These are phyloP conservation scores for Heimioporus sp. DNA, from an alignment of 768 basidiomycete species.

Conservation along the genomic window DNA sequence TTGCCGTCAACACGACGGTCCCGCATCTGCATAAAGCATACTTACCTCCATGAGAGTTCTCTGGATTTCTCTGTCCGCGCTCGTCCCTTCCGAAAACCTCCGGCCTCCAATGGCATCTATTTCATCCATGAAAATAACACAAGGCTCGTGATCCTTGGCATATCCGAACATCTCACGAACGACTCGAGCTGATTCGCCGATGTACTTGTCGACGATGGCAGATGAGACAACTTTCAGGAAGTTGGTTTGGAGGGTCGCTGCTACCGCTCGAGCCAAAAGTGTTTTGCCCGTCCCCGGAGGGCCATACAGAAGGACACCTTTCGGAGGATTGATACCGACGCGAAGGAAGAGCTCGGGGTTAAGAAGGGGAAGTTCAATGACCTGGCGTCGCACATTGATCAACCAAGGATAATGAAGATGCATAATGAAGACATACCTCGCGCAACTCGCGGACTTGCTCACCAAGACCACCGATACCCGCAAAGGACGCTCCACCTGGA, in stretches of 20 bases:
- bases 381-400: slow-evolving; percentile 40
- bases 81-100: slow-evolving; percentile 91
- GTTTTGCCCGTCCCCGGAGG: slow-evolving; percentile 98
- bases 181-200: slow-evolving; percentile 94
- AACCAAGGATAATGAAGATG: neutral
- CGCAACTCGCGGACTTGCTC: slow-evolving; percentile 97
- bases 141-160: slow-evolving; percentile 96
- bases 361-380: slow-evolving; percentile 93
- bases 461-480: slow-evolving; percentile 92
- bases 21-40: neutral
- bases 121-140: slow-evolving; percentile 98
- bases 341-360: slow-evolving; percentile 92
- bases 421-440: slow-evolving; percentile 56
- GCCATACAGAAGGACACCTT: slow-evolving; percentile 94
- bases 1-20: neutral
- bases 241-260: slow-evolving; percentile 93
- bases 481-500: slow-evolving; percentile 92
- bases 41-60: slow-evolving; percentile 94
- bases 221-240: slow-evolving; percentile 99
- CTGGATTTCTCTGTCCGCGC: slow-evolving; percentile 98
- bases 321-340: slow-evolving; percentile 96
- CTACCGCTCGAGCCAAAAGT: slow-evolving; percentile 89
- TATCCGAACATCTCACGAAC: slow-evolving; percentile 99
- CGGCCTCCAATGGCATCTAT: slow-evolving; percentile 97
- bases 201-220: slow-evolving; percentile 97